These are phyloP conservation scores for Butyriboletus pseudospeciosus DNA, from an alignment of 1,284 basidiomycete genomes.

Conservation along the genomic window DNA sequence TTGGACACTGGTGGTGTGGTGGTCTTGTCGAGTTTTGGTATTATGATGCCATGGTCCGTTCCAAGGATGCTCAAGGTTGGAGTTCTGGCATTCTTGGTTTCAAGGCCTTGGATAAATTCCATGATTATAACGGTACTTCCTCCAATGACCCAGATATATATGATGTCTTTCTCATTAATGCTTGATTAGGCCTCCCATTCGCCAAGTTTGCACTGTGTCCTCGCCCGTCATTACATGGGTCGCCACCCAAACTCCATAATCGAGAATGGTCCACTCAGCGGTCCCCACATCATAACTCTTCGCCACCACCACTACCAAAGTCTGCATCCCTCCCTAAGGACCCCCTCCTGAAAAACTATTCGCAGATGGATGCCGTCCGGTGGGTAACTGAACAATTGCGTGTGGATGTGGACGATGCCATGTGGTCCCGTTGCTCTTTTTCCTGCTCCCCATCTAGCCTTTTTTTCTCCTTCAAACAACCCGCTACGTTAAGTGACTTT, in stretches of 20 bases:
- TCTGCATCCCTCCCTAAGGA: constrained; percentile 74
- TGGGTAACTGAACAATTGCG: constrained; percentile 20
- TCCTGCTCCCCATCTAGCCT: constrained; percentile 12
- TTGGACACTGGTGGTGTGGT: constrained; percentile 84
- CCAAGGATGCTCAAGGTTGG: constrained; percentile 68
- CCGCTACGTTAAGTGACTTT: constrained; percentile 2
- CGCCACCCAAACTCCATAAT: constrained; percentile 53
- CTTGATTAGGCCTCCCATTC: constrained; percentile 47
- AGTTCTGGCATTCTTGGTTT: constrained; percentile 68
- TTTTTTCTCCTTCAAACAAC: neutral
- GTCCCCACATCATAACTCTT: constrained; percentile 51
- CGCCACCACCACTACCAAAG: constrained; percentile 78
- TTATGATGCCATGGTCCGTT: constrained; percentile 57
- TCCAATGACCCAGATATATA: neutral
- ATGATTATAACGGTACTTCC: constrained; percentile 54
- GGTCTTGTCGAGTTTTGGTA: constrained; percentile 68
- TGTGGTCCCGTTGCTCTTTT: neutral
- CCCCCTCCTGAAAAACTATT: constrained; percentile 68
- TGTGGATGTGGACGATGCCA: neutral
- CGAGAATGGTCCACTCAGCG: constrained; percentile 52
- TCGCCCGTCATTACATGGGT: constrained; percentile 40
- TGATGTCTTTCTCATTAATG: neutral
- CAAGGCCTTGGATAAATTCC: constrained; percentile 62
- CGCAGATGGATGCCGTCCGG: constrained; percentile 13
- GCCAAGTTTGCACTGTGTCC: constrained; percentile 43